Percentiles rank a stretch among this genome's conserved stretches.
phyloP scores from a whole-genome alignment of 2,329 filamentous ascomycete genomes.

The Exutisphaerella laricina region DNA sequence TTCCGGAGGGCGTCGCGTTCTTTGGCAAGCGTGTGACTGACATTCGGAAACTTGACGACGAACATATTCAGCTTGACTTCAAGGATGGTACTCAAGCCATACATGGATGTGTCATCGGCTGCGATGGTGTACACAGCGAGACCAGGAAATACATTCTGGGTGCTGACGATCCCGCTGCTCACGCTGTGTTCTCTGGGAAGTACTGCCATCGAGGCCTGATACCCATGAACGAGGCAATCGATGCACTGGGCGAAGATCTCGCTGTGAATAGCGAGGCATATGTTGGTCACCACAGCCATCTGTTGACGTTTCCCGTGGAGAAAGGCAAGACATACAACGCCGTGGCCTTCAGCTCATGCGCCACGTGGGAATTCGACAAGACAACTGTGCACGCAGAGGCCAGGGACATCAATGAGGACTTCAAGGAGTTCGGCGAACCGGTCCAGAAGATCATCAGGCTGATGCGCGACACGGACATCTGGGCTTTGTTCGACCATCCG shows the following conservation, averaged over 20 bases:
- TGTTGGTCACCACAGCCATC: constrained; percentile 8
- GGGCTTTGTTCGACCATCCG: neutral
- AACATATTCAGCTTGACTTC: neutral
- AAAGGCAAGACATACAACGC: constrained; percentile 9
- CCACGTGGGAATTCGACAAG: constrained; percentile 2
- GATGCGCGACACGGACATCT: constrained; percentile 6
- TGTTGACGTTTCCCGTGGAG: constrained; percentile 9
- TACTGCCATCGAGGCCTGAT: constrained; percentile 10
- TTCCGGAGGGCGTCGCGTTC: neutral
- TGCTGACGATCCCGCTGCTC: constrained; percentile 7
- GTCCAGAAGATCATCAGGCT: constrained; percentile 8
- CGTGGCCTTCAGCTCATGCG: constrained; percentile 7
- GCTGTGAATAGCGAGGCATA: constrained; percentile 3
- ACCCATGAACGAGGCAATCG: constrained; percentile 4
- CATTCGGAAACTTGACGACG: neutral
- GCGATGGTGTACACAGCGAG: constrained; percentile 10
- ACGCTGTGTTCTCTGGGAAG: constrained; percentile 6
- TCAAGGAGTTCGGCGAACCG: constrained; percentile 1
- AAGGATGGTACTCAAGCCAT: neutral
- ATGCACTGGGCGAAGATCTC: constrained; percentile 10
- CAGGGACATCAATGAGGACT: constrained; percentile 4
- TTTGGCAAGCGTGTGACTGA: neutral
- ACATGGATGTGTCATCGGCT: constrained; percentile 1
- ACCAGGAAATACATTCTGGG: neutral
- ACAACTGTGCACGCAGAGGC: constrained; percentile 5